A percentile compares a stretch with the other conserved stretches of the same genome.
phyloP scores from a whole-genome alignment of 2,329 filamentous ascomycete genomes.

The Paraphoma sp. region DNA sequence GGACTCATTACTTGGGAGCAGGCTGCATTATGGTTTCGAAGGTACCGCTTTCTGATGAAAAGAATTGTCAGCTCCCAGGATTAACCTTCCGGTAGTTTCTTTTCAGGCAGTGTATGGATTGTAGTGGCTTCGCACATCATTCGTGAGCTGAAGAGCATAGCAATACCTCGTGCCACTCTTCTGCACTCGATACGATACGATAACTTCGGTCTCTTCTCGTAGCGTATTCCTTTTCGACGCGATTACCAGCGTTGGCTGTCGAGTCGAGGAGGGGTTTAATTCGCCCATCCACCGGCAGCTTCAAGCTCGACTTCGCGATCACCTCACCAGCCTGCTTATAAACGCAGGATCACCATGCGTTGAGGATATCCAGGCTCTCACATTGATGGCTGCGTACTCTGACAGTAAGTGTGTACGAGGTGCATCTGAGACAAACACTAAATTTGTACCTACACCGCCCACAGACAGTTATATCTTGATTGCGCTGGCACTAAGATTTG shows the following conservation, averaged over 20 bases:
- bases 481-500: constrained; percentile 59
- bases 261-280: constrained; percentile 53
- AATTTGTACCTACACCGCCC: too few relatives aligned
- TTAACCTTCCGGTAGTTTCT: constrained; percentile 26
- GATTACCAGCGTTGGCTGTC: constrained; percentile 61
- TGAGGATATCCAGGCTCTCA: constrained; percentile 60
- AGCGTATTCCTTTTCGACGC: constrained; percentile 60
- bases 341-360: constrained; percentile 49
- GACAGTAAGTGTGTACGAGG: constrained; percentile 25
- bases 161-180: constrained; percentile 60
- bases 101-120: constrained; percentile 26
- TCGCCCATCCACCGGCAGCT: constrained; percentile 47
- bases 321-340: constrained; percentile 57
- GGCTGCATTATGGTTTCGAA: constrained; percentile 28
- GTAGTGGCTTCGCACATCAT: too few relatives aligned
- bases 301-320: constrained; percentile 41
- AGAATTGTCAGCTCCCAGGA: too few relatives aligned
- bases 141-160: too few relatives aligned
- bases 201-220: constrained; percentile 54
- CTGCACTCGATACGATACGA: constrained; percentile 53
- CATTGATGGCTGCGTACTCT: constrained; percentile 61
- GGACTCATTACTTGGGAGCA: constrained; percentile 35
- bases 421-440: too few relatives aligned
- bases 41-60: too few relatives aligned
- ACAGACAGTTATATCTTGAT: constrained; percentile 57